Evolutionary conservation across 768 basidiomycete genomes (phyloP).

Genomic region (Panaeolus cyanescens): DNA sequence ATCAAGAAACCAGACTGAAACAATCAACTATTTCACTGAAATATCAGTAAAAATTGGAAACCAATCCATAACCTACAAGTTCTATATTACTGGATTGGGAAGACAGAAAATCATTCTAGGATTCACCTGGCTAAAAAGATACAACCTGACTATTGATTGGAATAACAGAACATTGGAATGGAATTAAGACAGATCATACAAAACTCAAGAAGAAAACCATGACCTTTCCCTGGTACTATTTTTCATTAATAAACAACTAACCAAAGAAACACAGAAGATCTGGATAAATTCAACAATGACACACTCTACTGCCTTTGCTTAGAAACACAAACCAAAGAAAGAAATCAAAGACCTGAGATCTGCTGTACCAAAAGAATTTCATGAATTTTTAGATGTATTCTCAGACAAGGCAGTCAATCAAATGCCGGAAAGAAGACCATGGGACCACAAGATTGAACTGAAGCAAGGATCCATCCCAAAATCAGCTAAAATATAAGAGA

Average conservation of each 20-base stretch:
- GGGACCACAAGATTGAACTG: constrained; percentile 17
- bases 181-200: too few relatives aligned
- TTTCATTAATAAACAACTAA: too few relatives aligned
- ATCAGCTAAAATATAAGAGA: constrained; percentile 5
- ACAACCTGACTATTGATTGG: constrained; percentile 10
- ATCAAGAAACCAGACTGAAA: too few relatives aligned
- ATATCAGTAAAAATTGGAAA: too few relatives aligned
- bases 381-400: constrained; percentile 5
- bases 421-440: constrained; percentile 4
- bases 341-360: background rate
- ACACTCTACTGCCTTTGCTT: background rate
- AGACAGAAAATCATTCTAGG: background rate
- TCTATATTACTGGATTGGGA: too few relatives aligned
- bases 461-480: constrained; percentile 7
- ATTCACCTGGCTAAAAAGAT: background rate
- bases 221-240: too few relatives aligned
- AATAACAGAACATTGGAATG: background rate
- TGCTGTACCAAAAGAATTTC: background rate
- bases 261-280: too few relatives aligned
- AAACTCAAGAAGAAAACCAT: too few relatives aligned
- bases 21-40: too few relatives aligned
- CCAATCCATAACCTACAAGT: too few relatives aligned
- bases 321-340: background rate
- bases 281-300: background rate
- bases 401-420: constrained; percentile 6